These are phyloP conservation scores for Lactarius hatsudake DNA, from an alignment of 768 basidiomycete genomes.

Conservation along the genomic window DNA sequence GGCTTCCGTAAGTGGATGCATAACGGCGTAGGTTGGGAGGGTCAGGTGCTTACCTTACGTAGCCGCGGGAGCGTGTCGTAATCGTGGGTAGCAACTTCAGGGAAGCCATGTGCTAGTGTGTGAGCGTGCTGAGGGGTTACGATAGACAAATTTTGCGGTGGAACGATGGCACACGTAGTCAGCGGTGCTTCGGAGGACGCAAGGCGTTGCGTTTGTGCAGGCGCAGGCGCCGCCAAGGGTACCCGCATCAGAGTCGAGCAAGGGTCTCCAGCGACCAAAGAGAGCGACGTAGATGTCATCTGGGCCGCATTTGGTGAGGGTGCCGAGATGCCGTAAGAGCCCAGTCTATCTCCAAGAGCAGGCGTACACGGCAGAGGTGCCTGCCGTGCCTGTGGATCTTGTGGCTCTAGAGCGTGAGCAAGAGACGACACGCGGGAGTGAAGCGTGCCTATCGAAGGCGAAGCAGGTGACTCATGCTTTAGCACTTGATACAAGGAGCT, in stretches of 20 bases:
- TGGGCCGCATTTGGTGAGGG: not conserved
- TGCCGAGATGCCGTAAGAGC: not conserved
- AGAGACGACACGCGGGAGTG: slow-evolving; percentile 9
- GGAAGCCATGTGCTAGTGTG: slow-evolving; percentile 12
- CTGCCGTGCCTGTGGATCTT: slow-evolving; percentile 9
- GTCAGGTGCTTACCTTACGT: slow-evolving; percentile 16
- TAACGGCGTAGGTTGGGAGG: slow-evolving; percentile 2
- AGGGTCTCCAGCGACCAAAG: not conserved
- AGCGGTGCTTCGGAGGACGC: slow-evolving; percentile 7
- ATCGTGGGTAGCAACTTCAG: slow-evolving; percentile 15
- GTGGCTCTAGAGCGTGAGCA: slow-evolving; percentile 20
- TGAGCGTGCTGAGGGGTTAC: slow-evolving; percentile 13
- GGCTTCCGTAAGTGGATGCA: slow-evolving; percentile 2
- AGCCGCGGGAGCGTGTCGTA: slow-evolving; percentile 24
- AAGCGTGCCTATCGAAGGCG: slow-evolving; percentile 6
- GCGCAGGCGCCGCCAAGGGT: not conserved
- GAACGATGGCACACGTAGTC: not conserved
- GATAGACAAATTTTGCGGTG: slow-evolving; percentile 7
- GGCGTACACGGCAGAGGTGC: not conserved
- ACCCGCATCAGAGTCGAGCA: not conserved
- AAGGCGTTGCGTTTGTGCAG: slow-evolving; percentile 3
- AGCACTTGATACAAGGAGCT: slow-evolving; percentile 23
- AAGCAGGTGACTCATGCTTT: slow-evolving; percentile 16
- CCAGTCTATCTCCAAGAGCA: not conserved
- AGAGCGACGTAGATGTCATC: not conserved